phyloP scores from a whole-genome alignment of 148 eudicot species.

The Camellia sinensis region DNA sequence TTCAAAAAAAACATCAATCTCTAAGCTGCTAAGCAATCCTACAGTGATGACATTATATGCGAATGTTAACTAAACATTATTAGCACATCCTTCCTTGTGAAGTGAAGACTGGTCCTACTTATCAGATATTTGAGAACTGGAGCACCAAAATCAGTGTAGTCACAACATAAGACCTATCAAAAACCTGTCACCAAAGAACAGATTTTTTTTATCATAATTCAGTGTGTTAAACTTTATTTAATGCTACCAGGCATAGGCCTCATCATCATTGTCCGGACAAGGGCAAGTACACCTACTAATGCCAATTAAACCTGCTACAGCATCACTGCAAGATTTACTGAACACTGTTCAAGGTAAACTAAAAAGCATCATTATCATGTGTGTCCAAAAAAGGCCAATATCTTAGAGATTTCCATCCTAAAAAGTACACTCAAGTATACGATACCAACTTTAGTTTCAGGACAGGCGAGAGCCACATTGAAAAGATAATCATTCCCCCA shows the following conservation, averaged over 20 bases:
- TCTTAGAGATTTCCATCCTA: background rate
- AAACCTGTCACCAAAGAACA: background rate
- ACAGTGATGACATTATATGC: background rate
- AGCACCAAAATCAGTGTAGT: background rate
- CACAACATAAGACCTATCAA: background rate
- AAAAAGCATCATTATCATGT: background rate
- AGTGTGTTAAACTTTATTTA: background rate
- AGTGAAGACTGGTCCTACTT: background rate
- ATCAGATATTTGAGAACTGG: background rate
- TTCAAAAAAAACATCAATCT: background rate
- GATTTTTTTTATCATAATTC: background rate
- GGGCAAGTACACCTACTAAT: background rate
- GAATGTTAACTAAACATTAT: background rate
- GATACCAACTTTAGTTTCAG: background rate
- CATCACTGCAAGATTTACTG: background rate
- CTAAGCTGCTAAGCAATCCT: background rate
- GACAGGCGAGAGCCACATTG: background rate
- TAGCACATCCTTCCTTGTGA: background rate
- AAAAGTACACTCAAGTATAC: background rate
- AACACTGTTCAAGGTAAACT: background rate
- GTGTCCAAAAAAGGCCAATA: background rate
- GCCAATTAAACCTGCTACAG: slow-evolving; percentile 5
- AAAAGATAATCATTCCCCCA: background rate
- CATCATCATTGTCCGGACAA: background rate
- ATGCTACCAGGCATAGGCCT: background rate